Percentiles rank a stretch among this genome's conserved stretches.
These are phyloP conservation scores for Yarrowia sp. DNA, from an alignment of 805 yeast genomes.

Conservation along the genomic window DNA sequence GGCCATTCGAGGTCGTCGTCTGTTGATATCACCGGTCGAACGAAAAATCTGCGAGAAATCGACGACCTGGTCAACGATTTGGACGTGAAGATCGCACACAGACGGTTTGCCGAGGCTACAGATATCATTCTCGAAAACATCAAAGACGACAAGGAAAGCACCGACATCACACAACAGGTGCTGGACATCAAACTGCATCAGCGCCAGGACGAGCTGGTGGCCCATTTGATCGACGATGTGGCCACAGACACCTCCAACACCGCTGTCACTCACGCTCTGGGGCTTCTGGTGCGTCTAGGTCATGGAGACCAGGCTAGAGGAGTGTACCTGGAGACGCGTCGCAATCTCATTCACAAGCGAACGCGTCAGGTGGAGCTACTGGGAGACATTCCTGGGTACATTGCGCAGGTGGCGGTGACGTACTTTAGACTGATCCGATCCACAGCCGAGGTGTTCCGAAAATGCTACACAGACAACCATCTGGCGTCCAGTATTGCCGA, in stretches of 20 bases:
- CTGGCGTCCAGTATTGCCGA: conserved; percentile 69
- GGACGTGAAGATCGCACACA: conserved; percentile 70
- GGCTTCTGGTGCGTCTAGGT: conserved; percentile 54
- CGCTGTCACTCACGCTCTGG: conserved; percentile 44
- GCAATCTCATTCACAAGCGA: conserved; percentile 57
- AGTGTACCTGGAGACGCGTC: conserved; percentile 58
- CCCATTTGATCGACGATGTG: conserved; percentile 52
- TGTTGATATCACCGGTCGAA: conserved; percentile 54
- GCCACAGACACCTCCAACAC: conserved; percentile 48
- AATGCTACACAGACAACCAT: conserved; percentile 55
- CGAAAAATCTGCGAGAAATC: conserved; percentile 56
- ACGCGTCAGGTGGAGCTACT: conserved; percentile 60
- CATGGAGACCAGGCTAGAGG: conserved; percentile 59
- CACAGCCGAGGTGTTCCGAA: conserved; percentile 55
- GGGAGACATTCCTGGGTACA: conserved; percentile 61
- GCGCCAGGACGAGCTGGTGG: conserved; percentile 45
- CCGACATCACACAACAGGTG: conserved; percentile 42
- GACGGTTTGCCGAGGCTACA: conserved; percentile 58
- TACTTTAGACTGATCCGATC: conserved; percentile 66
- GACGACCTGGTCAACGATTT: conserved; percentile 73
- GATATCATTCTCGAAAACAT: conserved; percentile 45
- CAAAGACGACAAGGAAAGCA: conserved; percentile 39
- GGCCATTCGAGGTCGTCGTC: conserved; percentile 64
- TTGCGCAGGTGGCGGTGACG: conserved; percentile 67
- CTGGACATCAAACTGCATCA: conserved; percentile 44